Evolutionary conservation across 805 yeast genomes (phyloP), one percentile per base, ranked within the genome.

Genomic region (Candida xyloterini): DNA sequence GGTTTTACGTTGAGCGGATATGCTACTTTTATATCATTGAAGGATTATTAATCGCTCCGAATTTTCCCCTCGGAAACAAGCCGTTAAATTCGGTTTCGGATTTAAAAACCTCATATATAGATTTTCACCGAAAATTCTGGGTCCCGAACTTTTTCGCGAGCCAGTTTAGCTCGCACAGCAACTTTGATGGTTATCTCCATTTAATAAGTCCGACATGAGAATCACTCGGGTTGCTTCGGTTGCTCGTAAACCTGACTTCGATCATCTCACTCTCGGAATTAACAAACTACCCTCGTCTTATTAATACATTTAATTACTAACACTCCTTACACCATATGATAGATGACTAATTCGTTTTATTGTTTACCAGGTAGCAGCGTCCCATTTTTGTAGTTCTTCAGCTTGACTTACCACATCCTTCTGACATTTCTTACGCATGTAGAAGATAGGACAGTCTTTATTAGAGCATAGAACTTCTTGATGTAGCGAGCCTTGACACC

Each of bases 381-480:
- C 85, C 80, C 88, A 84, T 56, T 79, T 78, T 18, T 63, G 65
- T 44, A 85, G 58, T 53, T 85, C 91, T 20, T 59, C 60, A 7
- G 78, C 66, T 41, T 79, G 82, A 27, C 68, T 69, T 24, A 65
- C 59, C 7, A 81, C 74, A 53, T 85, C 95, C 59, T 83, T 84
- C 54, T 84, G 91, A 7, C 82, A 84, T 57, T 84, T 83, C 62
- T 78, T 90, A 56, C 99, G 74, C 99, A 93, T 93, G 61, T 93
- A 93, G 56, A 93, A 93, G 26, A 93, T 93, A 1, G 97, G 96
- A 66, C 99, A 93, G 62, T 93, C 98, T 51, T 90, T 89, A 51
- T 91, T 88, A 0, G 96, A 81, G 62, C 99, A 93, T 16, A 91
- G 68, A 3, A 93, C 98, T 52, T 93, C 98, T 63, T 89, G 96